Conservation (phyloP, 352 stramenopile genomes). For the Phytophthora pinifolia region DNA sequence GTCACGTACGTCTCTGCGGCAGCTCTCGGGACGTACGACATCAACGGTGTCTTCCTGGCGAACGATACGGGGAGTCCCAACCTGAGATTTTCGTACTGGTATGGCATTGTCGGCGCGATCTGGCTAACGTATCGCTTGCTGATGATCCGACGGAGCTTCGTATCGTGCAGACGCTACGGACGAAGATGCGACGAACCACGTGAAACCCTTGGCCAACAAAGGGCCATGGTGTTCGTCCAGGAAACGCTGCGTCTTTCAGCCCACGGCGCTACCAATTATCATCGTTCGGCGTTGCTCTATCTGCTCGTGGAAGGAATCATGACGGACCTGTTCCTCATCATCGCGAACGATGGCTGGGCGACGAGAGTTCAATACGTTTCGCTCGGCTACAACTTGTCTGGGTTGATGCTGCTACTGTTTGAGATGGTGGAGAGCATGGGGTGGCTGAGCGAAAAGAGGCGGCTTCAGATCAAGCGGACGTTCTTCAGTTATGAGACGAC, state of each 20-base stretch:
- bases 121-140: conserved; percentile 5
- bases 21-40: conserved; percentile 9
- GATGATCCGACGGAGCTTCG: conserved; percentile 1
- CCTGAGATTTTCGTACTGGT: conserved; percentile 9
- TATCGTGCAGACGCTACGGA: neutral
- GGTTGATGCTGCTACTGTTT: conserved; percentile 9
- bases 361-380: conserved; percentile 7
- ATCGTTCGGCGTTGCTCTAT: conserved; percentile 5
- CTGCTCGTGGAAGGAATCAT: conserved; percentile 5
- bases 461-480: conserved; percentile 1
- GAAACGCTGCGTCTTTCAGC: conserved; percentile 5
- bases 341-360: conserved; percentile 11
- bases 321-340: conserved; percentile 16
- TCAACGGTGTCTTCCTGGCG: conserved; percentile 3
- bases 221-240: conserved; percentile 5
- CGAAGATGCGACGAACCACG: neutral
- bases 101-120: neutral
- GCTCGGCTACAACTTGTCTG: conserved; percentile 8
- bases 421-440: conserved; percentile 7
- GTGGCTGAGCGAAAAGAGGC: conserved; percentile 1
- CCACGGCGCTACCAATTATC: conserved; percentile 3
- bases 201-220: neutral
- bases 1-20: neutral
- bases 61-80: conserved; percentile 4
- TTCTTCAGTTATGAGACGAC: conserved; percentile 13